Conservation (phyloP, 2,329 filamentous ascomycete species). For the Fusarium euwallaceae region DNA sequence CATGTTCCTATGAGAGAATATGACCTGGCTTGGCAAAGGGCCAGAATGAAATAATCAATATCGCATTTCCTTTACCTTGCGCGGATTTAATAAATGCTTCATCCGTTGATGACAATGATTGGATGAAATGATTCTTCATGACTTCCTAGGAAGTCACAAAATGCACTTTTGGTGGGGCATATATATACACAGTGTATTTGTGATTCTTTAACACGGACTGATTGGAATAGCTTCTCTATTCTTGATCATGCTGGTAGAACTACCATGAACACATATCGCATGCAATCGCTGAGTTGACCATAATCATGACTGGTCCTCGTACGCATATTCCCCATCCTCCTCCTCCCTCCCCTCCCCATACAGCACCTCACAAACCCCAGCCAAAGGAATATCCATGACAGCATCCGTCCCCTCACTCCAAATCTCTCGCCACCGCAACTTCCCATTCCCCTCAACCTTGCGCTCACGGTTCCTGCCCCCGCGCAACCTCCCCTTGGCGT, state of each 20-base stretch:
- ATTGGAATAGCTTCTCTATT: neutral
- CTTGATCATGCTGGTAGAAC: neutral
- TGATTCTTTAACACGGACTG: neutral
- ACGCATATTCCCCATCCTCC: slow-evolving; percentile 35
- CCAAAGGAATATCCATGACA: slow-evolving; percentile 95
- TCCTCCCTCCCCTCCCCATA: slow-evolving; percentile 74
- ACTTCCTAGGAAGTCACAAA: neutral
- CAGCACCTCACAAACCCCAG: slow-evolving; percentile 93
- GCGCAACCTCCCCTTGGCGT: slow-evolving; percentile 71
- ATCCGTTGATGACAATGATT: neutral
- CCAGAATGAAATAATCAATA: neutral
- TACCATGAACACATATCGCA: neutral
- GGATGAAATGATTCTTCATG: neutral
- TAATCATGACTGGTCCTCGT: slow-evolving; percentile 14
- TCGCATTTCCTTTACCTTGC: neutral
- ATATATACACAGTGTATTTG: neutral
- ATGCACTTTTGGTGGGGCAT: neutral
- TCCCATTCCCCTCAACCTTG: slow-evolving; percentile 53
- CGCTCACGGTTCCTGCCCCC: slow-evolving; percentile 54
- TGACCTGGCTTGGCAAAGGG: neutral
- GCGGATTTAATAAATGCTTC: neutral
- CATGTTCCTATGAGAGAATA: neutral
- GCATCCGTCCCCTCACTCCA: slow-evolving; percentile 97
- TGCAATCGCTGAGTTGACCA: neutral
- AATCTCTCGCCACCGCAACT: slow-evolving; percentile 79